These are phyloP conservation scores for Pleodorina starrii DNA, from an alignment of 139 green algal species.

Conservation along the genomic window DNA sequence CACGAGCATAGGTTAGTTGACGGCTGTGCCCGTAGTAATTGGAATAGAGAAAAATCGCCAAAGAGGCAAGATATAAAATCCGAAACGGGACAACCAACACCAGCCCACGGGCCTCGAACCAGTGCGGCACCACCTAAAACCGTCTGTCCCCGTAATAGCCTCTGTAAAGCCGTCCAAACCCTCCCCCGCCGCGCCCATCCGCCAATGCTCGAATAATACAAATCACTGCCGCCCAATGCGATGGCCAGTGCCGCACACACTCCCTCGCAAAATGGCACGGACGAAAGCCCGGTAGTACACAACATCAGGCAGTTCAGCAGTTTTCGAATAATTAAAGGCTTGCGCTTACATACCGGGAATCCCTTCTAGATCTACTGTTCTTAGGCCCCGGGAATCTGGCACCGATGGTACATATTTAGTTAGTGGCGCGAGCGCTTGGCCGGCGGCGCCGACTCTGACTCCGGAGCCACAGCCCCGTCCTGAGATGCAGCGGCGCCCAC, in stretches of 20 bases:
- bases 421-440: conserved; percentile 24
- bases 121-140: background rate
- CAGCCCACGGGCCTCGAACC: background rate
- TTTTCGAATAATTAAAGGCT: no score
- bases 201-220: background rate
- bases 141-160: no score
- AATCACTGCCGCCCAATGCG: background rate
- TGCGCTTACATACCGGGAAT: no score
- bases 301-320: no score
- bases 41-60: background rate
- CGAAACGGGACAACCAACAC: background rate
- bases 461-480: background rate
- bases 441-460: background rate
- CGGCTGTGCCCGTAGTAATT: background rate
- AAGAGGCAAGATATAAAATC: background rate
- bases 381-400: no score
- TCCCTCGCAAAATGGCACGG: background rate
- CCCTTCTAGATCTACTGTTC: no score
- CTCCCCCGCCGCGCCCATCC: background rate
- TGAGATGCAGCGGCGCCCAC: background rate
- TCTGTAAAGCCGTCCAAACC: background rate
- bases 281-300: no score
- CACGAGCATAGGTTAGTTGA: conserved; percentile 5
- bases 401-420: no score
- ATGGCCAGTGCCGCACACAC: background rate